These are phyloP conservation scores for Teratosphaeria zuluensis DNA, from an alignment of 2,329 filamentous ascomycete species.

Conservation along the genomic window DNA sequence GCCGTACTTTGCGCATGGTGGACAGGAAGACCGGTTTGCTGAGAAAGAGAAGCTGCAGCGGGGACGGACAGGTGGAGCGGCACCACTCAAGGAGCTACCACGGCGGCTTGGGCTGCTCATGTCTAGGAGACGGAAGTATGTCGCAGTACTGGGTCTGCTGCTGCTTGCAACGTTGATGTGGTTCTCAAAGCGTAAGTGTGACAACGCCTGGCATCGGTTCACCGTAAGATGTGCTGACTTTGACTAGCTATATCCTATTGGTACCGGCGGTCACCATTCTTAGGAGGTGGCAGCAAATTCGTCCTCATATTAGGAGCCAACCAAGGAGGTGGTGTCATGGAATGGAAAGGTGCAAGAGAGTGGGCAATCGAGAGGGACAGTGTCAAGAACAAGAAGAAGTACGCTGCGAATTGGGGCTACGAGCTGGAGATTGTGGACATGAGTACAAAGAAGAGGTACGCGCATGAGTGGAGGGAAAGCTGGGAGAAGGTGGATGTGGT, in stretches of 20 bases:
- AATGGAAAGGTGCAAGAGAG: conserved; percentile 94
- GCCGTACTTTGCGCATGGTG: conserved; percentile 56
- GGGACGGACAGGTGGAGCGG: conserved; percentile 26
- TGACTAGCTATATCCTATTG: conserved; percentile 42
- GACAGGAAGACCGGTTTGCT: conserved; percentile 41
- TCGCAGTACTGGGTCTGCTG: conserved; percentile 16
- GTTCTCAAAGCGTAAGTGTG: conserved; percentile 17
- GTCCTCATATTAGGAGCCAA: conserved; percentile 93
- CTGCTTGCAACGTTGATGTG: conserved; percentile 15
- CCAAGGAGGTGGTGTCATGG: conserved; percentile 93
- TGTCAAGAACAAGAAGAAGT: conserved; percentile 86
- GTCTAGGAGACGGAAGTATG: conserved; percentile 20
- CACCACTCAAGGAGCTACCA: conserved; percentile 11
- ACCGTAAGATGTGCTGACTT: not conserved
- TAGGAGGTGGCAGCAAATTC: conserved; percentile 81
- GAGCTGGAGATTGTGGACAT: conserved; percentile 95
- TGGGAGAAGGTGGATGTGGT: conserved; percentile 99
- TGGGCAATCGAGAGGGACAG: conserved; percentile 98
- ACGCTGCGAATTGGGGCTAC: conserved; percentile 82
- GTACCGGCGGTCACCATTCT: conserved; percentile 61
- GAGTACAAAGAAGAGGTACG: conserved; percentile 97
- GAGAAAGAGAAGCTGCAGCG: conserved; percentile 70
- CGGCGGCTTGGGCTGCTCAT: conserved; percentile 18
- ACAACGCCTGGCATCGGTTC: not conserved
- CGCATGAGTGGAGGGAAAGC: conserved; percentile 97